Conservation (phyloP, 306 rosid genomes). For the Phaseolus lunatus region DNA sequence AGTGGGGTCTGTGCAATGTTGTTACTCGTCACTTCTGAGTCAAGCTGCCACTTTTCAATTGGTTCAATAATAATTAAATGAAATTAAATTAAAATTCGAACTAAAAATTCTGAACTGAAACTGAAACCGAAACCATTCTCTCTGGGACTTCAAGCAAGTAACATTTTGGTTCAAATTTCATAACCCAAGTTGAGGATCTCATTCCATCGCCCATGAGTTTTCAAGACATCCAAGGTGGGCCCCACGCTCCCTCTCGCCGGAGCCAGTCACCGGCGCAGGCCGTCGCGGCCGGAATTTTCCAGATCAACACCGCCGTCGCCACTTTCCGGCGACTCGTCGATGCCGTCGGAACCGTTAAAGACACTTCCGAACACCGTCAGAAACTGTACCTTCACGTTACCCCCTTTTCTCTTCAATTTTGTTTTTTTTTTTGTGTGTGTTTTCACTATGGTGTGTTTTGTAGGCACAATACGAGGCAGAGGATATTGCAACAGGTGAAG, state of each 20-base stretch:
- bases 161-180: neutral
- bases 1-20: slow-evolving; percentile 10
- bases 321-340: slow-evolving; percentile 79
- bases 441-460: slow-evolving; percentile 1
- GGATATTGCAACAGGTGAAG: slow-evolving; percentile 72
- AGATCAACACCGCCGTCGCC: slow-evolving; percentile 81
- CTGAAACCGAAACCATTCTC: neutral
- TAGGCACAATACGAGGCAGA: slow-evolving; percentile 76
- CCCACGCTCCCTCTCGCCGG: slow-evolving; percentile 34
- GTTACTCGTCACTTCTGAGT: neutral
- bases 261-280: slow-evolving; percentile 62
- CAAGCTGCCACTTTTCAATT: slow-evolving; percentile 40
- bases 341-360: slow-evolving; percentile 74
- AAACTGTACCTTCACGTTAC: slow-evolving; percentile 59
- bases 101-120: neutral
- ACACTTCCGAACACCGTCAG: slow-evolving; percentile 73
- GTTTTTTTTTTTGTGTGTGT: neutral
- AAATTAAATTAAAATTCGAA: slow-evolving; percentile 11
- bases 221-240: slow-evolving; percentile 60
- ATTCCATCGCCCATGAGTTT: slow-evolving; percentile 59
- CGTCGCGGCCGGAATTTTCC: slow-evolving; percentile 78
- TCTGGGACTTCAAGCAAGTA: neutral
- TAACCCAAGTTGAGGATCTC: neutral
- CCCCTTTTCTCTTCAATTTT: neutral
- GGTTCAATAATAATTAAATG: neutral